Percentiles rank a stretch among this genome's conserved stretches.
phyloP scores from a whole-genome alignment of 106 monocot species.

The Apostasia shenzhenica region DNA sequence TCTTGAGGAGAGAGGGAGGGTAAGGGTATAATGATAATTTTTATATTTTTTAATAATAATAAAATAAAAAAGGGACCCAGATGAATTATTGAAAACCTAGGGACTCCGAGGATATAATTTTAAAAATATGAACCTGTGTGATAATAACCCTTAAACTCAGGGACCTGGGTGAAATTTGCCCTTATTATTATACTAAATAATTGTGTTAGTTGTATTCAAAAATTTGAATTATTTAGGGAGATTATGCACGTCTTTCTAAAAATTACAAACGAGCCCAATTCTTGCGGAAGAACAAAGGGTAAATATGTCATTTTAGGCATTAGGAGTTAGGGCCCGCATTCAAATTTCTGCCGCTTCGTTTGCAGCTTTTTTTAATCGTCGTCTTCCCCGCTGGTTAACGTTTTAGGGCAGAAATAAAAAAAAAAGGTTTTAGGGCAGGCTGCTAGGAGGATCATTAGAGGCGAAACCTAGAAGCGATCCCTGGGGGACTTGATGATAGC shows the following conservation, averaged over 20 bases:
- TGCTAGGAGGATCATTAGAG: not conserved
- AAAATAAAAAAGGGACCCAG: no score
- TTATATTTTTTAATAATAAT: no score
- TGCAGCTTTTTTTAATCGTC: not conserved
- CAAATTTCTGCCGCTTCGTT: slow-evolving; percentile 26
- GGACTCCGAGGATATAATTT: not conserved
- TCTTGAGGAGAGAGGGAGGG: no score
- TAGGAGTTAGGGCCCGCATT: slow-evolving; percentile 18
- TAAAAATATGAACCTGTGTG: not conserved
- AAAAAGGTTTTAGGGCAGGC: not conserved
- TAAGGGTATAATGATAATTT: no score
- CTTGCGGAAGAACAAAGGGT: not conserved
- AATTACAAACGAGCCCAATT: not conserved
- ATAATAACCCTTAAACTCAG: not conserved
- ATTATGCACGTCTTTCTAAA: not conserved
- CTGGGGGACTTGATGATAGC: slow-evolving; percentile 2
- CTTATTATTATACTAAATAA: no score
- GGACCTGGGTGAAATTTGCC: not conserved
- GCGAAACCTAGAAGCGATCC: not conserved
- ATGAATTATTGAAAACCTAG: no score
- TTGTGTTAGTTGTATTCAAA: no score
- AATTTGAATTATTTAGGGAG: not conserved
- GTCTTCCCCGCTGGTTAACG: not conserved
- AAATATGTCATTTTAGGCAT: not conserved
- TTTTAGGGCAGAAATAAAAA: not conserved